Conservation (phyloP, 805 yeast species). For the Brettanomyces anomalus region DNA sequence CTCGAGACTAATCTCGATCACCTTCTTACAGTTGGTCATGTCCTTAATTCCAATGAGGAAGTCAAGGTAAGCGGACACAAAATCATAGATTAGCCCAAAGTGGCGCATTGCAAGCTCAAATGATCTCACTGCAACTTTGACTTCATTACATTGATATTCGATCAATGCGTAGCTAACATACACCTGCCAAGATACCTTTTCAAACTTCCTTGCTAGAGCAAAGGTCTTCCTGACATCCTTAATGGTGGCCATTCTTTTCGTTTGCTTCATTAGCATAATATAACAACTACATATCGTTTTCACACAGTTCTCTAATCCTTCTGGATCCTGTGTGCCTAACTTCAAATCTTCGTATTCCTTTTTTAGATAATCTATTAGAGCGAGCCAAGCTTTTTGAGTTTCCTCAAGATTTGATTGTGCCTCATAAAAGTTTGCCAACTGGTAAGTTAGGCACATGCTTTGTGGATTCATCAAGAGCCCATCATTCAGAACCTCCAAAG, state of each 20-base stretch:
- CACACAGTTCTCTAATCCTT: slow-evolving; percentile 15
- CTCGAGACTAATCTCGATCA: slow-evolving; percentile 70
- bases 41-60: slow-evolving; percentile 63
- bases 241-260: slow-evolving; percentile 42
- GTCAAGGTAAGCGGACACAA: slow-evolving; percentile 59
- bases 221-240: slow-evolving; percentile 65
- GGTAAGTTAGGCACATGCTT: slow-evolving; percentile 58
- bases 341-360: slow-evolving; percentile 26
- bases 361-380: slow-evolving; percentile 39
- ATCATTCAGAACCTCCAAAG: slow-evolving; percentile 38
- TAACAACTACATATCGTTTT: slow-evolving; percentile 53
- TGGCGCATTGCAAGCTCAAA: slow-evolving; percentile 70
- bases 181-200: slow-evolving; percentile 61
- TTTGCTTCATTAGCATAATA: slow-evolving; percentile 59
- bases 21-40: slow-evolving; percentile 63
- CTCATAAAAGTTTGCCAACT: slow-evolving; percentile 65
- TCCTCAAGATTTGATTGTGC: slow-evolving; percentile 39
- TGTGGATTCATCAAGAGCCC: slow-evolving; percentile 60
- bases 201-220: slow-evolving; percentile 56
- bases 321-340: slow-evolving; percentile 28
- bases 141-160: slow-evolving; percentile 63
- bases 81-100: slow-evolving; percentile 43
- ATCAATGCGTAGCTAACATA: slow-evolving; percentile 75
- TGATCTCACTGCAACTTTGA: slow-evolving; percentile 62
- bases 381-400: slow-evolving; percentile 41